phyloP scores from a whole-genome alignment of 2,329 filamentous ascomycete genomes.

The Fusarium siculi region DNA sequence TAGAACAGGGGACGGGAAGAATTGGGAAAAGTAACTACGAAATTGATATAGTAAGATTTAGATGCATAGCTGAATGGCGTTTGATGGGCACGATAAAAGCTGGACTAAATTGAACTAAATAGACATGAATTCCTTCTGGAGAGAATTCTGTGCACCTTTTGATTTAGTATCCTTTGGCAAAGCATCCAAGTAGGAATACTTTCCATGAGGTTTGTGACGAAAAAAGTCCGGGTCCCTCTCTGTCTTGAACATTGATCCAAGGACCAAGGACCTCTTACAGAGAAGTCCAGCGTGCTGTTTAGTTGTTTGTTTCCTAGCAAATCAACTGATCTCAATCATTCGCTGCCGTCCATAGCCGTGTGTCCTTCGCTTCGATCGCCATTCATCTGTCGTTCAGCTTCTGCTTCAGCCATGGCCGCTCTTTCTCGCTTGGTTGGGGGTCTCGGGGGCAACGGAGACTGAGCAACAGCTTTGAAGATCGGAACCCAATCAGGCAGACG shows the following conservation, averaged over 20 bases:
- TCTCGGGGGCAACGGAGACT: background rate
- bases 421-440: background rate
- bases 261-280: rapidly evolving
- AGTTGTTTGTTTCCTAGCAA: no score
- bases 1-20: rapidly evolving
- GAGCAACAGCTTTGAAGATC: constrained; percentile 6
- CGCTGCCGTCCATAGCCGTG: rapidly evolving
- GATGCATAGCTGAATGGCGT: background rate
- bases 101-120: background rate
- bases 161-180: no score
- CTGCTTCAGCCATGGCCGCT: background rate
- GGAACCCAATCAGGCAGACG: background rate
- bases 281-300: background rate
- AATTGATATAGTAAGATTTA: background rate
- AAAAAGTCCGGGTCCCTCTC: no score
- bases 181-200: no score
- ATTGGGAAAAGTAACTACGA: rapidly evolving
- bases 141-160: no score
- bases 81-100: background rate
- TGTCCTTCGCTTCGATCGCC: background rate
- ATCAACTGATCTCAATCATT: rapidly evolving
- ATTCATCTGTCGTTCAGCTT: background rate
- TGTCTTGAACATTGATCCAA: background rate
- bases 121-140: background rate
- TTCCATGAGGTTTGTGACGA: background rate